These are phyloP conservation scores for Aureobasidium sp. DNA, from an alignment of 2,329 filamentous ascomycete genomes.

Conservation along the genomic window DNA sequence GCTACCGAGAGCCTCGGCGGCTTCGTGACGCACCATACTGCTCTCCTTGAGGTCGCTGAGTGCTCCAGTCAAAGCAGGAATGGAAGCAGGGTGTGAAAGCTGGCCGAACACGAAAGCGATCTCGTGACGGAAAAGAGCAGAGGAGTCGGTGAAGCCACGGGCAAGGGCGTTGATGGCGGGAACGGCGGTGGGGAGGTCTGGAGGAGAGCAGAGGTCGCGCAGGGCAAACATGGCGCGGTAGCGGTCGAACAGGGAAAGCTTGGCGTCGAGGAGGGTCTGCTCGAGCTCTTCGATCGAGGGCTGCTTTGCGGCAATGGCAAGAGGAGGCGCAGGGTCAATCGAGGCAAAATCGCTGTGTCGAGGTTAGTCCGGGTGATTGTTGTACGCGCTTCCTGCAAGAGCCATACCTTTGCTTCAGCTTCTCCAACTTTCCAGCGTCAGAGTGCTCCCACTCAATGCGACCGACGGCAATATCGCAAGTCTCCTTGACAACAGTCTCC, in stretches of 20 bases:
- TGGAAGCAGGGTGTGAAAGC: slow-evolving; percentile 91
- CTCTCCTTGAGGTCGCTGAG: slow-evolving; percentile 74
- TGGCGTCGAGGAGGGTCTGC: slow-evolving; percentile 69
- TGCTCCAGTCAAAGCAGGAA: slow-evolving; percentile 74
- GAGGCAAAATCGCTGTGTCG: slow-evolving; percentile 78
- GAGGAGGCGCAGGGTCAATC: slow-evolving; percentile 87
- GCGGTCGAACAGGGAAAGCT: slow-evolving; percentile 75
- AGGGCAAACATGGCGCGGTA: slow-evolving; percentile 98
- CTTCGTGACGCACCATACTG: slow-evolving; percentile 97
- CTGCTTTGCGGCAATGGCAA: slow-evolving; percentile 58
- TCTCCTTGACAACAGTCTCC: slow-evolving; percentile 78
- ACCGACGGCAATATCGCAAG: slow-evolving; percentile 92
- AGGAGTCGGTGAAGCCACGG: slow-evolving; percentile 75
- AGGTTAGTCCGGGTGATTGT: slow-evolving; percentile 17
- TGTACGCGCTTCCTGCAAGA: neutral
- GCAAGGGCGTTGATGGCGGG: slow-evolving; percentile 83
- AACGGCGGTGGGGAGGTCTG: slow-evolving; percentile 79
- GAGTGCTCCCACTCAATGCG: slow-evolving; percentile 90
- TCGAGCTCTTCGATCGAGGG: slow-evolving; percentile 67
- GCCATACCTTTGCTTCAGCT: slow-evolving; percentile 69
- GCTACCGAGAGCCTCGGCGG: slow-evolving; percentile 90
- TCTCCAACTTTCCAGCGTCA: slow-evolving; percentile 63
- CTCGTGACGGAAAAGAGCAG: slow-evolving; percentile 92
- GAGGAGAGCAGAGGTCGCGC: slow-evolving; percentile 87
- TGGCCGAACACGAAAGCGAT: slow-evolving; percentile 98